phyloP scores from a whole-genome alignment of 139 green algal genomes.

The Eudorina sp. region DNA sequence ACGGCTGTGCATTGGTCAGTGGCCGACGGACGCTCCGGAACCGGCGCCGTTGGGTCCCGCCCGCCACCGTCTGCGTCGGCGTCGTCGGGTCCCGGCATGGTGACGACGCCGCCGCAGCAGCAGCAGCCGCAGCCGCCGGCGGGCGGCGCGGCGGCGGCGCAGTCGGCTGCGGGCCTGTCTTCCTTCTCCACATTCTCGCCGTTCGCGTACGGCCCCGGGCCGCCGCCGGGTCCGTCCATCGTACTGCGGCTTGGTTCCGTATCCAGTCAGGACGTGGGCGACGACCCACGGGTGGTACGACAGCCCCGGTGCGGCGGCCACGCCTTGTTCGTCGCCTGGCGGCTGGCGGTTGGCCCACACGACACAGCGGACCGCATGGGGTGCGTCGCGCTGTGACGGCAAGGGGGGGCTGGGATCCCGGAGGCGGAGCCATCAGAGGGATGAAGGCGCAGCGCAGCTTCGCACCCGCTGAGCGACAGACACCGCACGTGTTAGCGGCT shows the following conservation, averaged over 20 bases:
- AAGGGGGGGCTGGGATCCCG: too few relatives aligned
- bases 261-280: background rate
- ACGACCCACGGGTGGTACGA: background rate
- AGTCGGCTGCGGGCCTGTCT: too few relatives aligned
- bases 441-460: too few relatives aligned
- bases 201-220: background rate
- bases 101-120: background rate
- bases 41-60: too few relatives aligned
- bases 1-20: too few relatives aligned
- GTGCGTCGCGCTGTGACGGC: background rate
- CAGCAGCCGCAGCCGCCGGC: background rate
- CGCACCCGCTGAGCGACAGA: background rate
- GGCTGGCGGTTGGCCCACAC: background rate
- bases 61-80: too few relatives aligned
- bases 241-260: background rate
- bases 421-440: too few relatives aligned
- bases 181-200: background rate
- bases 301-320: slow-evolving; percentile 8
- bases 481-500: background rate
- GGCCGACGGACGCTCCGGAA: too few relatives aligned
- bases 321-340: slow-evolving; percentile 19
- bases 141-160: background rate
- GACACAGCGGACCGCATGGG: background rate
- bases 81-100: background rate
- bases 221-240: background rate